Evolutionary conservation across 768 basidiomycete species (phyloP).

Genomic region (Amanita fuliginea): DNA sequence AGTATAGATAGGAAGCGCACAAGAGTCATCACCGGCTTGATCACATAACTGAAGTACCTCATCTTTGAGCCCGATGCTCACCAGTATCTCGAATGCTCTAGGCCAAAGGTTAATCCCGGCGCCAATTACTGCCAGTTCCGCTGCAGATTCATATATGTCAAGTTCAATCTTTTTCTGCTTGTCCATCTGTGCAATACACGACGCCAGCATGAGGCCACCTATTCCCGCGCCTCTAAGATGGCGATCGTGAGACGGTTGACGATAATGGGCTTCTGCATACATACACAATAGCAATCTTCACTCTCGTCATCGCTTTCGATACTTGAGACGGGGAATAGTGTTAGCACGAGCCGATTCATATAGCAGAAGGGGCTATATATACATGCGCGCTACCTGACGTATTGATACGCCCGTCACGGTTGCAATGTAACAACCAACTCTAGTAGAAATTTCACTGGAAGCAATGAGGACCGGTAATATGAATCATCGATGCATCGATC

Average conservation of each 20-base stretch:
- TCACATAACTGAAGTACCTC: slow-evolving; percentile 23
- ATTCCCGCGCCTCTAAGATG: slow-evolving; percentile 39
- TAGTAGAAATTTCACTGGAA: no score
- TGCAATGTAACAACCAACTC: no score
- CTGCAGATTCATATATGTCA: slow-evolving; percentile 43
- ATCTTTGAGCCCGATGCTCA: slow-evolving; percentile 34
- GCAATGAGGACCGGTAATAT: no score
- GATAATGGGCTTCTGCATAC: not conserved
- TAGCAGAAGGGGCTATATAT: no score
- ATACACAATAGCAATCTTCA: not conserved
- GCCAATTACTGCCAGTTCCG: slow-evolving; percentile 41
- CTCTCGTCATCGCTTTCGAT: not conserved
- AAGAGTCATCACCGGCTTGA: not conserved
- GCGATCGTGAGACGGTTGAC: not conserved
- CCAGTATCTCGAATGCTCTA: slow-evolving; percentile 18
- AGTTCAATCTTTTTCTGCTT: slow-evolving; percentile 43
- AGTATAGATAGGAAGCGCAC: not conserved
- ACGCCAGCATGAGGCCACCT: slow-evolving; percentile 27
- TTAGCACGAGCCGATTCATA: no score
- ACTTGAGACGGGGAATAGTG: no score
- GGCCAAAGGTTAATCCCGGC: slow-evolving; percentile 49
- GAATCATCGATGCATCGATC: no score
- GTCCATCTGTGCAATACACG: slow-evolving; percentile 27
- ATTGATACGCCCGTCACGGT: no score
- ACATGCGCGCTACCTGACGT: no score